These are phyloP conservation scores for Clavariopsis aquatica DNA, from an alignment of 495 filamentous ascomycete genomes.

Conservation along the genomic window DNA sequence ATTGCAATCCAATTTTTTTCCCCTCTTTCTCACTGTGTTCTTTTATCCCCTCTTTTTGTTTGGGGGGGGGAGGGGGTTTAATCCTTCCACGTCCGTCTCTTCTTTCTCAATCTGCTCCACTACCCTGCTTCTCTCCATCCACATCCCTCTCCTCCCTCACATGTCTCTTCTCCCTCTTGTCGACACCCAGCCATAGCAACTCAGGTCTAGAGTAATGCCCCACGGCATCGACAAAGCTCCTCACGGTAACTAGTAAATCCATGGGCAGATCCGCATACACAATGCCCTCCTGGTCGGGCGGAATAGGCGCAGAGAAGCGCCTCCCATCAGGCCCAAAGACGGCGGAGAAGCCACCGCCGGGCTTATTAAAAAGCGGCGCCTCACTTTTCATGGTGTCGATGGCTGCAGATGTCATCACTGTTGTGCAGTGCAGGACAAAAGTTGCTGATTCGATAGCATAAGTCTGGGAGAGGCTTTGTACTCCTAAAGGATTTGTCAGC, in stretches of 20 bases:
- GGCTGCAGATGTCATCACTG: constrained; percentile 48
- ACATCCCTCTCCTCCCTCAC: constrained; percentile 4
- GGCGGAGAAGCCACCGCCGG: constrained; percentile 54
- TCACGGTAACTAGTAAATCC: constrained; percentile 44
- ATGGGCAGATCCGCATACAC: constrained; percentile 54
- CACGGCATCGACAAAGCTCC: constrained; percentile 49
- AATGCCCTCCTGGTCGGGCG: constrained; percentile 47
- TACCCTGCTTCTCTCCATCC: neutral
- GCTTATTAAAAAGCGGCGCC: constrained; percentile 42
- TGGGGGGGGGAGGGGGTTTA: too few relatives aligned
- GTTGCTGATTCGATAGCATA: constrained; percentile 56
- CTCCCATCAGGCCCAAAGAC: constrained; percentile 59
- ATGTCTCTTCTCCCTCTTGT: constrained; percentile 41
- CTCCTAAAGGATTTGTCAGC: constrained; percentile 33
- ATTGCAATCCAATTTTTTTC: too few relatives aligned
- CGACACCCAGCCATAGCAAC: constrained; percentile 55
- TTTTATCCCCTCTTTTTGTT: too few relatives aligned
- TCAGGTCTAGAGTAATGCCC: constrained; percentile 60
- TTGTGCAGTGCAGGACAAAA: constrained; percentile 55
- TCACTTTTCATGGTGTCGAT: constrained; percentile 48
- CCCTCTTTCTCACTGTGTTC: too few relatives aligned
- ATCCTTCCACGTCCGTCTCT: too few relatives aligned
- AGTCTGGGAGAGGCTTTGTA: constrained; percentile 48
- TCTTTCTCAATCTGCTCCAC: too few relatives aligned
- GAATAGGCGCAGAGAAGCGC: constrained; percentile 46